Evolutionary conservation across 116 monocot species (phyloP).

Genomic region (Cymodocea nodosa): DNA sequence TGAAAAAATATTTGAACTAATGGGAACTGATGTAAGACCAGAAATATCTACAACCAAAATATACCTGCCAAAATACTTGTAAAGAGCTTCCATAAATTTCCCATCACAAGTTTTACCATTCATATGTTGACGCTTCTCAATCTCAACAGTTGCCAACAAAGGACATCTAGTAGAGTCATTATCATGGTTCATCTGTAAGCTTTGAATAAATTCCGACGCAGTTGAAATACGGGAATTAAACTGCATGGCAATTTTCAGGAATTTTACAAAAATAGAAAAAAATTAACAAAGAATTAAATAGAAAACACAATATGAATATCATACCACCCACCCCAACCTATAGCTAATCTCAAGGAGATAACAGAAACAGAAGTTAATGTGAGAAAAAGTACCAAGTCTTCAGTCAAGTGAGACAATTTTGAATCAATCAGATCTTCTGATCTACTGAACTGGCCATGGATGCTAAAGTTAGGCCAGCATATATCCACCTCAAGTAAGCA

Average conservation of each 20-base stretch:
- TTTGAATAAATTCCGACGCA: conserved; percentile 53
- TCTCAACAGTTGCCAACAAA: conserved; percentile 76
- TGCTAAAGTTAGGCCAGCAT: conserved; percentile 20
- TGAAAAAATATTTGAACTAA: too few species aligned
- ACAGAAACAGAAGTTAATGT: neutral
- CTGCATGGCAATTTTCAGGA: conserved; percentile 26
- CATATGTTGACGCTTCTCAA: conserved; percentile 47
- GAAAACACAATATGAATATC: neutral
- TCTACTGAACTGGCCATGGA: conserved; percentile 4
- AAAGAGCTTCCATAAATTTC: conserved; percentile 47
- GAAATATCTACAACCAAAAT: neutral
- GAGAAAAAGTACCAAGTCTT: conserved; percentile 44
- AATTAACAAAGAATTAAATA: neutral
- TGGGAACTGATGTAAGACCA: neutral
- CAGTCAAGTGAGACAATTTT: conserved; percentile 29
- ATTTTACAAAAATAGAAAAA: neutral
- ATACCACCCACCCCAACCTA: neutral
- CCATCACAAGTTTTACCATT: conserved; percentile 35
- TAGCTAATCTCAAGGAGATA: neutral
- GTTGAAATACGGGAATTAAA: conserved; percentile 64
- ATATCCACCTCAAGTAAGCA: conserved; percentile 74
- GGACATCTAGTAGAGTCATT: conserved; percentile 62
- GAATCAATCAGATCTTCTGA: conserved; percentile 18
- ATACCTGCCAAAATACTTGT: conserved; percentile 79
- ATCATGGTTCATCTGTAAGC: conserved; percentile 30